Conservation (phyloP, 1,284 basidiomycete species). For the Apiotrichum mycotoxinovorans region DNA sequence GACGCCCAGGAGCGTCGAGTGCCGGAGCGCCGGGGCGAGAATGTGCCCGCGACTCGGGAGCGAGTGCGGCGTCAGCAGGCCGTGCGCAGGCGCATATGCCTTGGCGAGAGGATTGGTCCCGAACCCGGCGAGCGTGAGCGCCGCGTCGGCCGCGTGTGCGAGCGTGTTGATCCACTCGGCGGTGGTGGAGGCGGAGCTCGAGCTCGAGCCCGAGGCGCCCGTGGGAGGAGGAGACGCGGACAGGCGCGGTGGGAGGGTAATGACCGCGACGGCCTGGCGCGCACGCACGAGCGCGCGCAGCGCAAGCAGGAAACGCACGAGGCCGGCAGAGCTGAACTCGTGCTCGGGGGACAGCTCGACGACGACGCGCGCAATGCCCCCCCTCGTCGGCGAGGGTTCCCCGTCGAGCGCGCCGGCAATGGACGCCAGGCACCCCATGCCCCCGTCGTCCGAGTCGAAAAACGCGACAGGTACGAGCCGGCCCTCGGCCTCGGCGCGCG, state of each 20-base stretch:
- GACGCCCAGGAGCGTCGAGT: conserved; percentile 71
- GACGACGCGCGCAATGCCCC: conserved; percentile 58
- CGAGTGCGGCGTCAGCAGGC: conserved; percentile 68
- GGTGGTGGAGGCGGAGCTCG: no score
- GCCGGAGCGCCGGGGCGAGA: conserved; percentile 67
- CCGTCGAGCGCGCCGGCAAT: conserved; percentile 4
- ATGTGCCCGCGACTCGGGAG: conserved; percentile 68
- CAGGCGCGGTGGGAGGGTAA: conserved; percentile 59
- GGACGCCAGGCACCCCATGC: neutral
- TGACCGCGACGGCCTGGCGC: conserved; percentile 59
- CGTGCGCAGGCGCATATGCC: conserved; percentile 77
- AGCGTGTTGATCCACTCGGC: conserved; percentile 67
- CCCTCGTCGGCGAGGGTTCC: neutral
- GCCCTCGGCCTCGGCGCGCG: conserved; percentile 9
- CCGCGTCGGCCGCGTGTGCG: conserved; percentile 73
- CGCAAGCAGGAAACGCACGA: conserved; percentile 65
- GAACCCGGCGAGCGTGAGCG: conserved; percentile 72
- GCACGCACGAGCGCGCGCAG: conserved; percentile 62
- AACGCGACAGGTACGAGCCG: neutral
- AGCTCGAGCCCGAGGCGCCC: no score
- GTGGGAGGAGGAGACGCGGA: neutral
- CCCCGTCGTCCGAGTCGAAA: neutral
- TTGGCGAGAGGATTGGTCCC: conserved; percentile 54
- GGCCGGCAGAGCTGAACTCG: conserved; percentile 55
- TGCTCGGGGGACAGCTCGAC: conserved; percentile 63